These are phyloP conservation scores for Pseudomonodictys pantanalensis DNA, from an alignment of 495 filamentous ascomycete genomes.

Conservation along the genomic window DNA sequence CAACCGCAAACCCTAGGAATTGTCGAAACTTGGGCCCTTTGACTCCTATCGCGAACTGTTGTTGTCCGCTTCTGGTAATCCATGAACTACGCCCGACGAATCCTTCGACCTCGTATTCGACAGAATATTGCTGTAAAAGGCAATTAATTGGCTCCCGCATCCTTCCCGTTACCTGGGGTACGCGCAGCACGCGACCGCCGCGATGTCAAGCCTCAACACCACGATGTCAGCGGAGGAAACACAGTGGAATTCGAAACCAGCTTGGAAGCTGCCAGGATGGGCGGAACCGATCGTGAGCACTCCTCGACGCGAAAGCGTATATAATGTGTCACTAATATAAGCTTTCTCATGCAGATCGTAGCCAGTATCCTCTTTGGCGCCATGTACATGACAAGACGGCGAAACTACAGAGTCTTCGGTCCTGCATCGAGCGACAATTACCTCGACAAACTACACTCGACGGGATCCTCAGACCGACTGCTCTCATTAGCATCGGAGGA, in stretches of 20 bases:
- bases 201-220: slow-evolving; percentile 2
- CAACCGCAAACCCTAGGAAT: too few relatives aligned
- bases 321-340: not conserved
- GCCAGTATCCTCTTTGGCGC: slow-evolving; percentile 56
- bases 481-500: slow-evolving; percentile 39
- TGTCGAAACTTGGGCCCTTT: too few relatives aligned
- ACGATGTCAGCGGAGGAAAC: slow-evolving; percentile 13
- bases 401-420: slow-evolving; percentile 48
- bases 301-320: not conserved
- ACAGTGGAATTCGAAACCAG: slow-evolving; percentile 45
- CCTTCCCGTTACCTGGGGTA: not conserved
- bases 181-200: not conserved
- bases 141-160: not conserved
- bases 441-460: slow-evolving; percentile 37
- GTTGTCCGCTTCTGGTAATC: not conserved
- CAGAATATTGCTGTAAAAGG: too few relatives aligned
- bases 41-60: too few relatives aligned
- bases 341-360: slow-evolving; percentile 49
- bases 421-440: slow-evolving; percentile 28
- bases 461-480: slow-evolving; percentile 45
- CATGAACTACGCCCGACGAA: not conserved
- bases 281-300: slow-evolving; percentile 56
- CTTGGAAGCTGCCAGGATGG: slow-evolving; percentile 54
- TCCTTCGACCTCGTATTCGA: not conserved
- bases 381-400: slow-evolving; percentile 55